Evolutionary conservation across 805 yeast genomes (phyloP).

Genomic region (Jamesozyma hellenica): DNA sequence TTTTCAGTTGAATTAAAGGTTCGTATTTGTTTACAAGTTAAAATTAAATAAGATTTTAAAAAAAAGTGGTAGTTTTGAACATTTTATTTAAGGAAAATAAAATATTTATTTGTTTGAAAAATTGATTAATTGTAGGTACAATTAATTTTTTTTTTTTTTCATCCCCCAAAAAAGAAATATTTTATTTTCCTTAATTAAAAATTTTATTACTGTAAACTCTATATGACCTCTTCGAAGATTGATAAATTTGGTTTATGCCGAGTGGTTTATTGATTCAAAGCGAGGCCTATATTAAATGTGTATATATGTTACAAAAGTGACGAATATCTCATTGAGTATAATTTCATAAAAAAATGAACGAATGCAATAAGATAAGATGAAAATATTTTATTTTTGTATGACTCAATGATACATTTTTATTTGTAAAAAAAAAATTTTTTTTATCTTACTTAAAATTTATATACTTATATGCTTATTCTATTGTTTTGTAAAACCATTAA

Average conservation of each 20-base stretch:
- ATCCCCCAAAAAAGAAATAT: neutral
- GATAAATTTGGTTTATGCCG: constrained; percentile 27
- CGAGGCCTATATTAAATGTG: constrained; percentile 33
- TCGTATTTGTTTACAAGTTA: no score
- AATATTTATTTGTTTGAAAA: no score
- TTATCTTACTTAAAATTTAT: neutral
- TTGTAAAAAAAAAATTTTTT: no score
- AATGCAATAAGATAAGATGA: constrained; percentile 3
- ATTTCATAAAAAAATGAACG: constrained; percentile 6
- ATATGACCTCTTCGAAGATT: constrained; percentile 40
- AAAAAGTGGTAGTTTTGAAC: no score
- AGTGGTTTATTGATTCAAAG: constrained; percentile 38
- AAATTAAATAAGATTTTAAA: no score
- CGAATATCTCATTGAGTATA: constrained; percentile 18
- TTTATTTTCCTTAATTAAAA: no score
- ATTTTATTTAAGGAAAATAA: no score
- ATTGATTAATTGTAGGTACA: neutral
- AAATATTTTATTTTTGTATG: constrained; percentile 9
- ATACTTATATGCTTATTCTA: neutral
- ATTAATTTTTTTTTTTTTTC: neutral
- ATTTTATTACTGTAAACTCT: no score
- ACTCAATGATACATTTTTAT: constrained; percentile 21
- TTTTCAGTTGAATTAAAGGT: no score
- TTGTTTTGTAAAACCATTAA: constrained; percentile 11
- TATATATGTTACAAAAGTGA: constrained; percentile 1